Evolutionary conservation across 73 alveolate genomes (phyloP).

Genomic region (Paramecium sonneborni): DNA sequence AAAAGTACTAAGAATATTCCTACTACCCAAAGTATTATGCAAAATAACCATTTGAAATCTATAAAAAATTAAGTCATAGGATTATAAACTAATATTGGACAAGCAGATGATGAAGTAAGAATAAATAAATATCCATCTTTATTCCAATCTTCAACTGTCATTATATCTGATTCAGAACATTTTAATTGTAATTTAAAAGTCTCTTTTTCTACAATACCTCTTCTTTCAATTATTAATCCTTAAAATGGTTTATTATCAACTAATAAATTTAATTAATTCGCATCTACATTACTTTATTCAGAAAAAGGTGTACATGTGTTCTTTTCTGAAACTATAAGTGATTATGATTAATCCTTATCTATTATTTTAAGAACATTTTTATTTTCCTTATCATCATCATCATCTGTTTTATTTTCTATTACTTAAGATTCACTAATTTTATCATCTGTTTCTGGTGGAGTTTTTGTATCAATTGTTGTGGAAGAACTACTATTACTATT

Average conservation of each 20-base stretch:
- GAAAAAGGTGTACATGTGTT: background rate
- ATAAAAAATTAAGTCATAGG: background rate
- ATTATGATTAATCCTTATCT: background rate
- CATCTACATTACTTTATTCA: background rate
- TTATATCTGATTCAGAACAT: background rate
- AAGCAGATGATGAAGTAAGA: background rate
- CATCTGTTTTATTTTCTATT: background rate
- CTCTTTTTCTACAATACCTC: background rate
- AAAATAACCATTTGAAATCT: background rate
- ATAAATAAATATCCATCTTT: background rate
- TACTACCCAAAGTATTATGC: background rate
- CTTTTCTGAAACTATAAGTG: background rate
- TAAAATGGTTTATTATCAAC: background rate
- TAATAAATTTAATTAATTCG: background rate
- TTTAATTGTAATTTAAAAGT: background rate
- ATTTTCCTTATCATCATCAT: background rate
- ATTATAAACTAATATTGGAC: constrained; percentile 14
- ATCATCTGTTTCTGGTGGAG: background rate
- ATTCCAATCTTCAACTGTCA: background rate
- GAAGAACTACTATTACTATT: background rate
- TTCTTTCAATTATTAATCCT: constrained; percentile 15
- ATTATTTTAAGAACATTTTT: background rate
- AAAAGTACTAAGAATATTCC: background rate
- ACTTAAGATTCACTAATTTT: background rate
- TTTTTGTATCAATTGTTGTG: background rate